Percentiles rank a stretch among this genome's conserved stretches.
Evolutionary conservation across 2,329 filamentous ascomycete genomes (phyloP).

Genomic region (Ambrosiella cleistominuta): DNA sequence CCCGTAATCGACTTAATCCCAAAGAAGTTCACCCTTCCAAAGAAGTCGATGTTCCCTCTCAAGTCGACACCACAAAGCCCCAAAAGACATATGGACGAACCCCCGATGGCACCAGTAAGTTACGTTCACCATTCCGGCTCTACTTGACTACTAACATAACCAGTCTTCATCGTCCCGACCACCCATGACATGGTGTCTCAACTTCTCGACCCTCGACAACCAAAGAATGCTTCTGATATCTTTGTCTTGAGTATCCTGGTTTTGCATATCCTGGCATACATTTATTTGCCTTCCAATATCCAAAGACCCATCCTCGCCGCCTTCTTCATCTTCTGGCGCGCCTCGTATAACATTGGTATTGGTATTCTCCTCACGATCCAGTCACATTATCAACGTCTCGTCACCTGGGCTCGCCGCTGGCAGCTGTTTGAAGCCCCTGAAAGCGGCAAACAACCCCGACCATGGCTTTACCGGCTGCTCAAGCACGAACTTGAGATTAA

Average conservation of each 20-base stretch:
- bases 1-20: constrained; percentile 8
- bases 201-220: constrained; percentile 79
- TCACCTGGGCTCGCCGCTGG: constrained; percentile 73
- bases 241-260: constrained; percentile 64
- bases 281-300: constrained; percentile 48
- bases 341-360: constrained; percentile 85
- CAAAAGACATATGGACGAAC: constrained; percentile 80
- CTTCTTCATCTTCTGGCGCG: constrained; percentile 82
- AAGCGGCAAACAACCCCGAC: constrained; percentile 67
- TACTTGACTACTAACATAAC: constrained; percentile 1
- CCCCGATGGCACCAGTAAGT: constrained; percentile 72
- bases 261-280: constrained; percentile 56
- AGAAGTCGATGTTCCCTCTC: background rate
- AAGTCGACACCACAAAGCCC: background rate
- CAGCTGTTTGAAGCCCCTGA: constrained; percentile 67
- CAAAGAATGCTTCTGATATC: constrained; percentile 82
- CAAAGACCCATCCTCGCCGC: constrained; percentile 64
- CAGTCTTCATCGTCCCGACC: constrained; percentile 87
- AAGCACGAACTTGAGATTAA: constrained; percentile 88
- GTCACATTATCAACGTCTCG: constrained; percentile 71
- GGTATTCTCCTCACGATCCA: constrained; percentile 77
- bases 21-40: constrained; percentile 5
- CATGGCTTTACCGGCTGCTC: constrained; percentile 64
- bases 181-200: constrained; percentile 99
- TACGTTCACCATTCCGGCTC: background rate